Base-by-base conservation (phyloP, 768 basidiomycete genomes). In the Ephemerocybe angulata region DNA sequence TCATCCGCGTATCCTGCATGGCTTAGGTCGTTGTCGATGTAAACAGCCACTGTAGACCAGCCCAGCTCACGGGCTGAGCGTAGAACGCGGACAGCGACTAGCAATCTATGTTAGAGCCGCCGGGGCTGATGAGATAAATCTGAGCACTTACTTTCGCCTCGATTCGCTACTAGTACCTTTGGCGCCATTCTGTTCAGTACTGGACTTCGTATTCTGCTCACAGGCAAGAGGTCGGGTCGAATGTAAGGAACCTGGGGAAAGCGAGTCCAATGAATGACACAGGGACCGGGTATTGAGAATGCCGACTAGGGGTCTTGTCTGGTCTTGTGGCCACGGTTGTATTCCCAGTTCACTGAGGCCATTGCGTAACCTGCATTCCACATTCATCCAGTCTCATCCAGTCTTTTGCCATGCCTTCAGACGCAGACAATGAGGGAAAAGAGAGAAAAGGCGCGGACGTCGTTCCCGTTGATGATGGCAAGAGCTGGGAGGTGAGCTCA, bases 61-160 rank as follows among this genome's bases (percentile, higher is more conserved):
- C 87, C 90, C 43, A 93, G 77, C 65, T 93, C 89, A 61, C 87
- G 85, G 17, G 92, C 88, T 1, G 90, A 87, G 59, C 90, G 83
- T 74, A 95, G 86, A 40, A 95, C 85, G 62, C 92, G 86, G 60
- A 94, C 83, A n/a, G 92, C 92, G 68, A 95, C 94, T 85, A 38
- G 15, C 38, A 41, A 8, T 7, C 15, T 8, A 15, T 30, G 28
- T 19, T 24, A 27, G 31, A 13, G 19, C 5, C 15, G 47, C 42
- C 35, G 8, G 43, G 31, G 31, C 24, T 31, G 19, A 30, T 25
- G 41, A 87, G 47, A 33, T 54, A 47, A 53, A 58, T 48, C 44
- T 8, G 50, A 55, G 24, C 8, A 70, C 76, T 68, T 49, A 76
- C 86, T 65, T 71, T 87, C 89, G 56, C 87, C 87, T 58, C 87